Evolutionary conservation across 2,329 filamentous ascomycete species (phyloP).

Genomic region (Trichoderma guizhouense): DNA sequence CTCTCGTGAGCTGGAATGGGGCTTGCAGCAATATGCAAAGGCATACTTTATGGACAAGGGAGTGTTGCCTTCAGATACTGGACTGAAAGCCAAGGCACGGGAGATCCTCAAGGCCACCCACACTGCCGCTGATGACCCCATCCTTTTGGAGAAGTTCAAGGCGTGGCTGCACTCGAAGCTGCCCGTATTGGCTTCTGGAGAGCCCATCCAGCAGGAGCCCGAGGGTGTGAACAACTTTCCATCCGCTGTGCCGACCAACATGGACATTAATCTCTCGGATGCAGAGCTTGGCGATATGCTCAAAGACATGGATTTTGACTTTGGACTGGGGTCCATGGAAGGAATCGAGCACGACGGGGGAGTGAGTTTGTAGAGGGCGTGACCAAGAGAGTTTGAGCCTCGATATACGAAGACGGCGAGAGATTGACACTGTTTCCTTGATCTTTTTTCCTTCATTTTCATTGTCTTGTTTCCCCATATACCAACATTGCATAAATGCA

Average conservation of each 20-base stretch:
- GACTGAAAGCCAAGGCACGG: constrained; percentile 45
- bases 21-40: constrained; percentile 48
- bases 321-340: constrained; percentile 28
- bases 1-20: constrained; percentile 56
- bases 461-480: not conserved
- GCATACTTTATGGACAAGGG: constrained; percentile 37
- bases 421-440: not conserved
- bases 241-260: constrained; percentile 27
- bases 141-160: constrained; percentile 54
- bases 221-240: not conserved
- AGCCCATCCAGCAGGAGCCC: not conserved
- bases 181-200: constrained; percentile 19
- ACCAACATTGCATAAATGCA: not conserved
- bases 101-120: constrained; percentile 44
- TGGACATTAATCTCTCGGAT: constrained; percentile 38
- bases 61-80: constrained; percentile 46
- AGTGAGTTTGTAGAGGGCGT: constrained; percentile 24
- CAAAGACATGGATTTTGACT: constrained; percentile 43
- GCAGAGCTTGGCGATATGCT: constrained; percentile 41
- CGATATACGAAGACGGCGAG: constrained; percentile 20
- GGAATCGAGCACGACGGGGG: constrained; percentile 31
- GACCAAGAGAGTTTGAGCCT: constrained; percentile 24
- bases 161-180: constrained; percentile 37
- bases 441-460: not conserved
- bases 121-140: constrained; percentile 54